Conservation (phyloP, 176 grass and related monocot genomes). For the Lolium perenne region DNA sequence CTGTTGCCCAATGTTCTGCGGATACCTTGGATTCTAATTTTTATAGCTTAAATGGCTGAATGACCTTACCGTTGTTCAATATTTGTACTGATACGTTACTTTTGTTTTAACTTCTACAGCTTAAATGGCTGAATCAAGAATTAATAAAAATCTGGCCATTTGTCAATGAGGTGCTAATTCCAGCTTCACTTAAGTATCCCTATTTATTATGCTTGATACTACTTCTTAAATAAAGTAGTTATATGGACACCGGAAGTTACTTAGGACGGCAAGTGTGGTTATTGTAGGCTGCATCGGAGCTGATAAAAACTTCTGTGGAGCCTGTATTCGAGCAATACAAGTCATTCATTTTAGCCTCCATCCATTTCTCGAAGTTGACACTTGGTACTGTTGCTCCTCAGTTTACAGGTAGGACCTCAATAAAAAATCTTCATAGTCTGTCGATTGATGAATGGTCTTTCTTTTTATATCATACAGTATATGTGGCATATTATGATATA, state of each 20-base stretch:
- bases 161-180: conserved; percentile 71
- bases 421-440: background rate
- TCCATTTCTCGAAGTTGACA: conserved; percentile 95
- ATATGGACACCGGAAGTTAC: conserved; percentile 35
- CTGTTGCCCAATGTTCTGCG: conserved; percentile 34
- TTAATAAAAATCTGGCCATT: conserved; percentile 91
- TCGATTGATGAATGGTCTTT: conserved; percentile 31
- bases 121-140: conserved; percentile 95
- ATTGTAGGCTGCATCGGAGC: conserved; percentile 89
- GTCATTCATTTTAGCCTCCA: conserved; percentile 78
- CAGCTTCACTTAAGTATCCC: conserved; percentile 29
- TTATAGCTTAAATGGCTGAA: conserved; percentile 88
- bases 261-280: conserved; percentile 36
- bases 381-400: conserved; percentile 99
- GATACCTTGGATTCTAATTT: conserved; percentile 36
- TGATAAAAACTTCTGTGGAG: conserved; percentile 91
- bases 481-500: conserved; percentile 16
- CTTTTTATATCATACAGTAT: conserved; percentile 17
- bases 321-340: conserved; percentile 98
- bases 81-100: conserved; percentile 47
- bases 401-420: conserved; percentile 73
- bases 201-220: conserved; percentile 33
- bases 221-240: conserved; percentile 43
- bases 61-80: conserved; percentile 3
- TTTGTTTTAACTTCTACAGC: conserved; percentile 49